Conservation (phyloP, 2,329 filamentous ascomycete genomes). For the Hypoxylon sp. region DNA sequence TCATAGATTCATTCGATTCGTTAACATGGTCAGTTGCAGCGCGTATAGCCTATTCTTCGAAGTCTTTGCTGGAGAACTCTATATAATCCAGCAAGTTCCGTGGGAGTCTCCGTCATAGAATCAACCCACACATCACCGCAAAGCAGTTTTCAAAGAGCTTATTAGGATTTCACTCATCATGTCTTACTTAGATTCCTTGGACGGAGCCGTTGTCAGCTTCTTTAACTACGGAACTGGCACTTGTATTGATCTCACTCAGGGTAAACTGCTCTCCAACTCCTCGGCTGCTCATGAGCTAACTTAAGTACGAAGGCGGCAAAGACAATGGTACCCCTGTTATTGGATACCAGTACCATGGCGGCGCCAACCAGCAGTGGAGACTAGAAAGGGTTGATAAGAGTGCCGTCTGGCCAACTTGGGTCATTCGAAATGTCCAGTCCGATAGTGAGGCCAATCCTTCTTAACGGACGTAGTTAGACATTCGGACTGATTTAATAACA, state of each 20-base stretch:
- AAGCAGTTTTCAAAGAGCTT: not conserved
- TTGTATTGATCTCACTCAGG: conserved; percentile 12
- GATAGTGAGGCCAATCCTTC: conserved; percentile 3
- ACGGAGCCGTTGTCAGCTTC: conserved; percentile 22
- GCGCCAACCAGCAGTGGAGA: conserved; percentile 28
- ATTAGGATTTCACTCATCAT: conserved; percentile 1
- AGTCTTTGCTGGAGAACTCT: not conserved
- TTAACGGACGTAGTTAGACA: not conserved
- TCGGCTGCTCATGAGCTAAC: not conserved
- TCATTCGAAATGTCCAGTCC: conserved; percentile 25
- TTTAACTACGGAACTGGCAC: conserved; percentile 29
- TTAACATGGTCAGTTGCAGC: not conserved
- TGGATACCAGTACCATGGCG: conserved; percentile 15
- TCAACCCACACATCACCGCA: not conserved
- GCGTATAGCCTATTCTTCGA: not conserved
- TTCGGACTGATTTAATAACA: not conserved
- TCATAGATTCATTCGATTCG: not conserved
- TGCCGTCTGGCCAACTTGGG: conserved; percentile 17
- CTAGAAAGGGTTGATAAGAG: not conserved
- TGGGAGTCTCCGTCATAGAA: not conserved
- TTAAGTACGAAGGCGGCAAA: not conserved
- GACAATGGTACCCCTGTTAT: conserved; percentile 14
- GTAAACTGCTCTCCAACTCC: not conserved
- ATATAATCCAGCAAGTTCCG: not conserved
- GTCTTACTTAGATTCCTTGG: not conserved